A percentile compares a stretch with the other conserved stretches of the same genome.
phyloP scores from a whole-genome alignment of 2,329 filamentous ascomycete genomes.

The Phialophora expanda region DNA sequence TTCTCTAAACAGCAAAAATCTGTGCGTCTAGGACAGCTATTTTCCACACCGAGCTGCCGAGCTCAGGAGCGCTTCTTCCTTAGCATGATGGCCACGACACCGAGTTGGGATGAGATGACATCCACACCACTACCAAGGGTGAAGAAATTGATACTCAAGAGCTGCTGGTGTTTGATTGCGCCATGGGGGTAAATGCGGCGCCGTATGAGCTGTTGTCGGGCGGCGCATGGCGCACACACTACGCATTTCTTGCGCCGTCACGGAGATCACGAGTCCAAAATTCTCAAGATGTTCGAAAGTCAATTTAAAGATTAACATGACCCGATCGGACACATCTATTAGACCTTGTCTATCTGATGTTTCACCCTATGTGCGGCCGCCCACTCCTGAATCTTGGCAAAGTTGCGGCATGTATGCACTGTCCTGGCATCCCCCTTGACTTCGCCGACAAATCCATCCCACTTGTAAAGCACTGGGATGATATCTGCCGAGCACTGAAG shows the following conservation, averaged over 20 bases:
- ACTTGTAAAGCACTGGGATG: conserved; percentile 5
- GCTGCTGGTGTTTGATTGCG: background rate
- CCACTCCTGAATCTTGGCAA: conserved; percentile 13
- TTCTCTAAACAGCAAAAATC: background rate
- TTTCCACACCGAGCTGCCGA: background rate
- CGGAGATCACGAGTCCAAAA: background rate
- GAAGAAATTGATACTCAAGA: background rate
- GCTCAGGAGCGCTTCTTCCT: background rate
- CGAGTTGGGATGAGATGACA: background rate
- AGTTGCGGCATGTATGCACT: conserved; percentile 10
- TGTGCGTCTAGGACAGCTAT: background rate
- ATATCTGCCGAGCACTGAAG: conserved; percentile 11
- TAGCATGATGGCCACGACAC: background rate
- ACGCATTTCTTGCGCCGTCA: background rate
- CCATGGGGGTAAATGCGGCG: background rate
- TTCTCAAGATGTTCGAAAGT: background rate
- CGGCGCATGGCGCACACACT: background rate
- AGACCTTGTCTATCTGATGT: background rate
- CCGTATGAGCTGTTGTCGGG: background rate
- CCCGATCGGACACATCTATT: background rate
- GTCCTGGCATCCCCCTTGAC: conserved; percentile 10
- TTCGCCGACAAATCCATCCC: conserved; percentile 11
- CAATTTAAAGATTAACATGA: background rate
- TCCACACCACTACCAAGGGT: background rate
- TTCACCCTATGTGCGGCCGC: conserved; percentile 2